Base-by-base conservation (phyloP, 73 alveolate species). In the Chromera velia region DNA sequence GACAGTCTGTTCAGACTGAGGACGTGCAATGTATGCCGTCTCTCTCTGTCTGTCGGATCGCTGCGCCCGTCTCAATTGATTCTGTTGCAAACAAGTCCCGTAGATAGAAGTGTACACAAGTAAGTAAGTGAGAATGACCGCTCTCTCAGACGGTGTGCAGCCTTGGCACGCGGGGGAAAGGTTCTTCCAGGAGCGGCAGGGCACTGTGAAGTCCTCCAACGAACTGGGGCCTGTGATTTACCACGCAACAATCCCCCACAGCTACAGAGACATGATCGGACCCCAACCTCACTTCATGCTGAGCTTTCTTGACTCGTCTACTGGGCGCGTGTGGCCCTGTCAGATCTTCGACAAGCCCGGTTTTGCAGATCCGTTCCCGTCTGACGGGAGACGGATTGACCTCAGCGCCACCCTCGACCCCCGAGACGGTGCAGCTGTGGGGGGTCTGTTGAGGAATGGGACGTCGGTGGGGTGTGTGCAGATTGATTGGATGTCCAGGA, bases 281-380 rank as follows among this genome's bases (percentile, higher is more conserved):
- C 83, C 83, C 27, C 83, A 76, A 55, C 83, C 83, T 19, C 83
- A 76, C 46, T 76, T 76, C 76, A 76, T 76, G 83, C 76, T 70
- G 30, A n/a, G 49, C 71, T 76, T 76, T 55, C 30, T 76, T 9
- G 82, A 22, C 28, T 32, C 33, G 28, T n/a, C 33, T 67, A 68
- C 72, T 0, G 33, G 63, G 0, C 68, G 13, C 40, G 62, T 67
- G 32, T 75, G 82, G 82, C 64, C 82, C 70, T 33, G 49, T 1
- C 73, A 33, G 33, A 26, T 75, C 69, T 75, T 75, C 49, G 82
- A 66, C 0, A 33, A 32, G 13, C 75, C 82, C 34, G 82, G 82
- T 32, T 62, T 64, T 1, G 82, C 82, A 28, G 69, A 55, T 34
- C 63, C 68, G n/a, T 34, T 34, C 28, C 9, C 72, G 32, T 32